Evolutionary conservation across 2,329 filamentous ascomycete species (phyloP), one percentile per base, ranked within the genome.

Genomic region (Colletotrichum orchidophilum): DNA sequence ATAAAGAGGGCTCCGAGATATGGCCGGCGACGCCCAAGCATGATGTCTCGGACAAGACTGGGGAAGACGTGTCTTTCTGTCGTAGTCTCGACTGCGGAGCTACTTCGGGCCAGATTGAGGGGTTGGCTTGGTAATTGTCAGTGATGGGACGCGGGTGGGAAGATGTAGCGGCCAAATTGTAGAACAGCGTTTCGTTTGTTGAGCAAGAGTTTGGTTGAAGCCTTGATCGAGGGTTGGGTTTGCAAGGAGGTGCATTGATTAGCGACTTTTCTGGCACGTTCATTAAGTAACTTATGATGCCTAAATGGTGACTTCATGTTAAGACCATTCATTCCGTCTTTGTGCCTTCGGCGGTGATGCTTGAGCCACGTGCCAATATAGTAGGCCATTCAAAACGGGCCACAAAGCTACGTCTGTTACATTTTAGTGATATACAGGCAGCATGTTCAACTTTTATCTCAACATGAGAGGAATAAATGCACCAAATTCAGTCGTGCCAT

Each of bases 21-120:
- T 80, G 79, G 79, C 79, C 79, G 2, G 75, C 78, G 9, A 74
- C 74, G 50, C 77, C 76, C n/a, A 77, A 75, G 24, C 65, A 46
- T 11, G 18, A 46, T 46, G 39, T 21, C 9, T 46, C 39, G 9
- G 18, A 46, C 9, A 46, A 46, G 18, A 46, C 39, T 15, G 39
- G 18, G 39, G 39, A 46, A 3, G 39, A 46, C 21, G 39, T 46
- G 18, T 46, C 39, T 3, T 46, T 46, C 21, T 46, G 39, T 46
- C 39, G 18, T 3, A 46, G 39, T 46, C 39, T 46, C 21, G 39
- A 46, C 21, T 46, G 18, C 21, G 39, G 39, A 18, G 18, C 39
- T 46, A 18, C 7, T 15, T 18, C 18, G 39, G 39, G 39, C 18
- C 39, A 46, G 18, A 46, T 46, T 46, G 18, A 46, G 39, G 39